Evolutionary conservation across 148 eudicot genomes (phyloP).

Genomic region (Cornus suecica): DNA sequence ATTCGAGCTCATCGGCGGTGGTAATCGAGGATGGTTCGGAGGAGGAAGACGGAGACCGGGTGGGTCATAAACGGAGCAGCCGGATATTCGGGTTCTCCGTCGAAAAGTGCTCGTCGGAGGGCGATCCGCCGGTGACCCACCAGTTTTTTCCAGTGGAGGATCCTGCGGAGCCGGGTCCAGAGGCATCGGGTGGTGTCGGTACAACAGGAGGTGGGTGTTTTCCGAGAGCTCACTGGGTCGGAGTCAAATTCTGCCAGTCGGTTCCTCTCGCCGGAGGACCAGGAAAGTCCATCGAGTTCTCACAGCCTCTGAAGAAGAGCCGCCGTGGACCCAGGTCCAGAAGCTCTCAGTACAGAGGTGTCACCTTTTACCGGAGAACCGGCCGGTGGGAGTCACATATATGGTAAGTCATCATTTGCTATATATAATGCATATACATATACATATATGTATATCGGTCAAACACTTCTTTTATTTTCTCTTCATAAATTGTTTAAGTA

Average conservation of each 20-base stretch:
- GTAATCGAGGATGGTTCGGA: slow-evolving; percentile 44
- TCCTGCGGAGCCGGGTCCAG: background rate
- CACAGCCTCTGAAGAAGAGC: slow-evolving; percentile 77
- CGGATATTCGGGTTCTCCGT: slow-evolving; percentile 73
- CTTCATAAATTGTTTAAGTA: background rate
- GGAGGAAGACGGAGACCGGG: slow-evolving; percentile 20
- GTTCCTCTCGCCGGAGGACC: slow-evolving; percentile 27
- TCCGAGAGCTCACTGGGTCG: slow-evolving; percentile 83
- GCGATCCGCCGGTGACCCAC: slow-evolving; percentile 55
- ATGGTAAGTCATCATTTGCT: slow-evolving; percentile 39
- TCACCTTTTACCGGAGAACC: slow-evolving; percentile 88
- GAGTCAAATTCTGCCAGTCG: slow-evolving; percentile 57
- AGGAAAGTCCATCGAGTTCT: slow-evolving; percentile 12
- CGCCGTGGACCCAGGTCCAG: slow-evolving; percentile 91
- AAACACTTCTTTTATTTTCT: background rate
- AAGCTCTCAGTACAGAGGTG: slow-evolving; percentile 91
- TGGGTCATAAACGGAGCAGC: slow-evolving; percentile 18
- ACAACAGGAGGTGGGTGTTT: slow-evolving; percentile 15
- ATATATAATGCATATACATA: background rate
- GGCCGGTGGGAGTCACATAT: slow-evolving; percentile 99
- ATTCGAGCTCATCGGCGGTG: slow-evolving; percentile 69
- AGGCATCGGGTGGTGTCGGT: background rate
- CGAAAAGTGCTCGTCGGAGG: slow-evolving; percentile 4
- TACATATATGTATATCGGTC: background rate
- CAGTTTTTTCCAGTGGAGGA: slow-evolving; percentile 81